Percentiles rank a stretch among this genome's conserved stretches.
Conservation (phyloP, 73 alveolate genomes). For the Paramecium pentaurelia region DNA sequence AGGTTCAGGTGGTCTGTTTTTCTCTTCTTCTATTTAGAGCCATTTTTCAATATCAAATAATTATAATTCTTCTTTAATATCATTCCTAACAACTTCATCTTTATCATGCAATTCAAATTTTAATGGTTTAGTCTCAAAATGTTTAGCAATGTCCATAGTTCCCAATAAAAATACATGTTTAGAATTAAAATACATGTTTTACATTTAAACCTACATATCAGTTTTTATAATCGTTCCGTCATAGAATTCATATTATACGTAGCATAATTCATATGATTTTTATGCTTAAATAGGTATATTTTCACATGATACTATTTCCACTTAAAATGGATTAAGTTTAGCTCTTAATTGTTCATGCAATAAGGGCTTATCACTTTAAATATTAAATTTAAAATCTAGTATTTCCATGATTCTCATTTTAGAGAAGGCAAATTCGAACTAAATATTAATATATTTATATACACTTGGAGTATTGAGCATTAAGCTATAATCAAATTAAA, state of each 20-base stretch:
- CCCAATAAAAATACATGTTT: slow-evolving; percentile 55
- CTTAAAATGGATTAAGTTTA: slow-evolving; percentile 42
- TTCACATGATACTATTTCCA: slow-evolving; percentile 50
- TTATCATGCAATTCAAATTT: slow-evolving; percentile 57
- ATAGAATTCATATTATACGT: slow-evolving; percentile 46
- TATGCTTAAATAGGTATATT: slow-evolving; percentile 37
- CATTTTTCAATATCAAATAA: slow-evolving; percentile 48
- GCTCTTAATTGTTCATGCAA: slow-evolving; percentile 4
- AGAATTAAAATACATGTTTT: slow-evolving; percentile 35
- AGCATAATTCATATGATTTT: slow-evolving; percentile 55
- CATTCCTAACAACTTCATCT: slow-evolving; percentile 51
- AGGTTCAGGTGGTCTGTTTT: slow-evolving; percentile 50
- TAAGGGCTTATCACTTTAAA: slow-evolving; percentile 50
- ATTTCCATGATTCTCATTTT: slow-evolving; percentile 55
- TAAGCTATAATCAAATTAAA: slow-evolving; percentile 47
- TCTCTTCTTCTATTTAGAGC: slow-evolving; percentile 52
- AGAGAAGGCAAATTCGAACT: slow-evolving; percentile 33
- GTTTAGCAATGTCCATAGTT: neutral
- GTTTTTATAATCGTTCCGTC: slow-evolving; percentile 50
- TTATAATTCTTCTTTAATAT: slow-evolving; percentile 52
- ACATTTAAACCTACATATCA: slow-evolving; percentile 25
- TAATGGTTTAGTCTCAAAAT: neutral
- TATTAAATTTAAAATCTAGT: slow-evolving; percentile 44
- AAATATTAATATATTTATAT: neutral
- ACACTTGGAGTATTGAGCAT: slow-evolving; percentile 11